Percentiles rank a stretch among this genome's conserved stretches.
These are phyloP conservation scores for Wickerhamomyces canadensis DNA, from an alignment of 805 yeast genomes.

Conservation along the genomic window DNA sequence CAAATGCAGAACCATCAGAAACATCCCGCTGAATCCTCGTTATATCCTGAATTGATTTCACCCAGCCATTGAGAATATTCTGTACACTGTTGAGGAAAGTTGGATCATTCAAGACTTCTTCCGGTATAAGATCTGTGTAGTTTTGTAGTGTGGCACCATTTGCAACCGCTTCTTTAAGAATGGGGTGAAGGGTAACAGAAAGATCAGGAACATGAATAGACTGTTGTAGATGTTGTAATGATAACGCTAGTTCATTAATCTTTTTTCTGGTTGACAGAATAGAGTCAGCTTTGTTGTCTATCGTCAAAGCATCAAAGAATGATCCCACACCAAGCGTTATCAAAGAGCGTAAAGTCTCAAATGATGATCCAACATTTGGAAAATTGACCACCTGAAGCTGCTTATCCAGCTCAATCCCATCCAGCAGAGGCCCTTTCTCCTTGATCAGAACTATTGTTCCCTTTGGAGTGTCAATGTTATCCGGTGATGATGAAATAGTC, in stretches of 20 bases:
- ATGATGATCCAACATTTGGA: constrained; percentile 27
- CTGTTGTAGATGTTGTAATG: constrained; percentile 64
- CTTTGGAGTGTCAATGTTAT: constrained; percentile 6
- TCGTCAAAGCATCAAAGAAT: constrained; percentile 50
- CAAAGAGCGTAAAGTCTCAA: constrained; percentile 53
- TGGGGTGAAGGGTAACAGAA: constrained; percentile 43
- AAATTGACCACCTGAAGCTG: constrained; percentile 32
- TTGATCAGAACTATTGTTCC: constrained; percentile 39
- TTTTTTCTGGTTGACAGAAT: constrained; percentile 50
- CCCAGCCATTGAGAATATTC: constrained; percentile 67
- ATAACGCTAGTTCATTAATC: constrained; percentile 59
- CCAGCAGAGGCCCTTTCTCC: constrained; percentile 29
- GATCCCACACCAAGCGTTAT: constrained; percentile 63
- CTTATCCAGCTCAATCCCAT: constrained; percentile 19
- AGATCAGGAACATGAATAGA: constrained; percentile 67
- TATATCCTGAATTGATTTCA: constrained; percentile 51
- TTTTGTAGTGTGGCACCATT: constrained; percentile 26
- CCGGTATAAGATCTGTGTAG: constrained; percentile 27
- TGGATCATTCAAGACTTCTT: constrained; percentile 41
- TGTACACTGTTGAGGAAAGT: constrained; percentile 65
- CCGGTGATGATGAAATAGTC: constrained; percentile 9
- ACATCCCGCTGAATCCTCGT: constrained; percentile 50
- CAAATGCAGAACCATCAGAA: constrained; percentile 47
- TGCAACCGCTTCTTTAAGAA: constrained; percentile 35
- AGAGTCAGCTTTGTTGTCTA: constrained; percentile 25